These are phyloP conservation scores for Ogataea nakhonphanomensis DNA, from an alignment of 805 yeast species.

Conservation along the genomic window DNA sequence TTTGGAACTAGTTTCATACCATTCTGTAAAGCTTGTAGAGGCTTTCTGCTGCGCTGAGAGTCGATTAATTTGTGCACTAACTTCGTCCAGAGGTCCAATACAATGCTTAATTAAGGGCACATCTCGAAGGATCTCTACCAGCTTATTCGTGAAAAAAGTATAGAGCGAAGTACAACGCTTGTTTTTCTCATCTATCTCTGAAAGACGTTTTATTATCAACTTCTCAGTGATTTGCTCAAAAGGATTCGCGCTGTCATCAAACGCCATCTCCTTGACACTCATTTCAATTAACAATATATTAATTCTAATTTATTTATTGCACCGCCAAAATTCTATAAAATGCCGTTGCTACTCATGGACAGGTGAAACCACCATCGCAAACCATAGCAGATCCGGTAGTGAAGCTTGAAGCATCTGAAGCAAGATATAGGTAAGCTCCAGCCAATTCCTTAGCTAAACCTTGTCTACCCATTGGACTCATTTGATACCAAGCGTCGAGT, in stretches of 20 bases:
- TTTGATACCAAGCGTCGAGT: slow-evolving; percentile 29
- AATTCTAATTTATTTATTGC: background rate
- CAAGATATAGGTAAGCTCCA: slow-evolving; percentile 51
- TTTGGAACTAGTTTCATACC: slow-evolving; percentile 62
- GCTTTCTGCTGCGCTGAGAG: slow-evolving; percentile 43
- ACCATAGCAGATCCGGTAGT: slow-evolving; percentile 50
- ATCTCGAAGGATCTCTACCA: slow-evolving; percentile 33
- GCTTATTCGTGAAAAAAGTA: slow-evolving; percentile 2
- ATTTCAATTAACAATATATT: slow-evolving; percentile 5
- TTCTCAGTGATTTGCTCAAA: slow-evolving; percentile 27
- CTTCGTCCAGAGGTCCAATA: slow-evolving; percentile 39
- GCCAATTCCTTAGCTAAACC: slow-evolving; percentile 48
- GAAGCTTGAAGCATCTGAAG: slow-evolving; percentile 48
- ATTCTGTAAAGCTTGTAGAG: slow-evolving; percentile 48
- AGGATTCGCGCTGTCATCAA: slow-evolving; percentile 25
- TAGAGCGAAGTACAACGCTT: slow-evolving; percentile 4
- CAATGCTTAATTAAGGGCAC: slow-evolving; percentile 34
- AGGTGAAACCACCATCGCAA: slow-evolving; percentile 50
- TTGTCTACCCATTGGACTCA: slow-evolving; percentile 49
- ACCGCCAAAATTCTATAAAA: slow-evolving; percentile 1
- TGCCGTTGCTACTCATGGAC: slow-evolving; percentile 12
- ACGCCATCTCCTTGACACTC: slow-evolving; percentile 22
- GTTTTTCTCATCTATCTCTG: slow-evolving; percentile 5
- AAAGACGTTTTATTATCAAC: slow-evolving; percentile 12
- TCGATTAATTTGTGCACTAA: slow-evolving; percentile 35